These are phyloP conservation scores for Taiwanofungus camphoratus DNA, from an alignment of 1,284 basidiomycete genomes.

Conservation along the genomic window DNA sequence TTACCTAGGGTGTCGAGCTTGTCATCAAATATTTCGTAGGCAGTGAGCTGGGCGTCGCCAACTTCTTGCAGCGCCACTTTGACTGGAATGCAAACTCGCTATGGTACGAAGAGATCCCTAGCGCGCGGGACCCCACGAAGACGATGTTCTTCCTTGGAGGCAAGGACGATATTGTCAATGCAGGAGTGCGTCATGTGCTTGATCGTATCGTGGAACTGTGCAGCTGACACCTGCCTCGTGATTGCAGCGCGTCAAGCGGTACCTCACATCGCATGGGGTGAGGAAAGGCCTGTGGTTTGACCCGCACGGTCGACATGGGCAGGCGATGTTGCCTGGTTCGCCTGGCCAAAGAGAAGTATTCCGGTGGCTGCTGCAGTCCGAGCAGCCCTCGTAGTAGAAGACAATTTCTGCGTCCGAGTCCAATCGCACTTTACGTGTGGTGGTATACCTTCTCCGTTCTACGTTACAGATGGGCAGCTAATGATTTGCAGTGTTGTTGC, in stretches of 20 bases:
- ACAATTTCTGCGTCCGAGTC: too few relatives aligned
- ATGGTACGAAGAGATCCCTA: slow-evolving; percentile 85
- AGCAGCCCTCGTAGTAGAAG: neutral
- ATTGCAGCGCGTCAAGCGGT: slow-evolving; percentile 61
- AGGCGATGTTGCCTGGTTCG: slow-evolving; percentile 57
- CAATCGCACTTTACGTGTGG: too few relatives aligned
- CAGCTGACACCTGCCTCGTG: neutral
- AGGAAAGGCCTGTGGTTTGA: slow-evolving; percentile 67
- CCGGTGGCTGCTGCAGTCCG: slow-evolving; percentile 48
- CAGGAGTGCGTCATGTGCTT: slow-evolving; percentile 38
- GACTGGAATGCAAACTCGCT: slow-evolving; percentile 87
- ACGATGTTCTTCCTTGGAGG: slow-evolving; percentile 74
- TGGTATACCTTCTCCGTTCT: too few relatives aligned
- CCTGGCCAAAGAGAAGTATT: slow-evolving; percentile 55
- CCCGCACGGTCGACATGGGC: slow-evolving; percentile 64
- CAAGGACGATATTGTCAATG: slow-evolving; percentile 74
- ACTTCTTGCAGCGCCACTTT: slow-evolving; percentile 79
- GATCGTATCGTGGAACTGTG: slow-evolving; percentile 2
- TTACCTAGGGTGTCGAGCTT: slow-evolving; percentile 71
- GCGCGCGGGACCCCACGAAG: slow-evolving; percentile 55
- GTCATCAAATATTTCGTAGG: slow-evolving; percentile 84
- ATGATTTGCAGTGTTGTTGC: too few relatives aligned
- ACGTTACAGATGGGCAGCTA: too few relatives aligned
- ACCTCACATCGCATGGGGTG: slow-evolving; percentile 73
- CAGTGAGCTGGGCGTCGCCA: slow-evolving; percentile 80